A percentile compares a stretch with the other conserved stretches of the same genome.
Evolutionary conservation across 495 filamentous ascomycete species (phyloP).

Genomic region (Penicillium ucsense): DNA sequence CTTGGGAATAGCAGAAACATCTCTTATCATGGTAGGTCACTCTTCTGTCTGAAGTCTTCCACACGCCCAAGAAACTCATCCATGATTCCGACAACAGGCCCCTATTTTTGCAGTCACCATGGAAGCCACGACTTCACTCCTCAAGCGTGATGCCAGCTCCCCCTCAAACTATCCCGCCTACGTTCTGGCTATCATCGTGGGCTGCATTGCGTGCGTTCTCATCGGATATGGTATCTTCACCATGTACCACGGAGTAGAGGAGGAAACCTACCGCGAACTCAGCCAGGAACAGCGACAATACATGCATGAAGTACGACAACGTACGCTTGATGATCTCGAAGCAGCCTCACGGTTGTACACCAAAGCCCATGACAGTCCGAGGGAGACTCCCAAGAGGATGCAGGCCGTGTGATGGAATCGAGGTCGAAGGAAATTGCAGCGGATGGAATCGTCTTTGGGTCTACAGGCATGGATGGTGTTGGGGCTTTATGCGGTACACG

Average conservation of each 20-base stretch:
- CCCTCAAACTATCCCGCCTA: constrained; percentile 15
- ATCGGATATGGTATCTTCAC: constrained; percentile 15
- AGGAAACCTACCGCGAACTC: constrained; percentile 3
- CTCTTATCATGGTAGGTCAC: constrained; percentile 6
- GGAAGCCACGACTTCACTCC: constrained; percentile 1
- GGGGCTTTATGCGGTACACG: too few relatives aligned
- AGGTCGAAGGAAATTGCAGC: too few relatives aligned
- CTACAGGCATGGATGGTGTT: too few relatives aligned
- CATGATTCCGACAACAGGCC: neutral
- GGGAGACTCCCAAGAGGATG: neutral
- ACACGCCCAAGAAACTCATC: neutral
- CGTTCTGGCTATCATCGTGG: constrained; percentile 19
- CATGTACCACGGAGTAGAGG: constrained; percentile 16
- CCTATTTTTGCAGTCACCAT: neutral
- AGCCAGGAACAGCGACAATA: constrained; percentile 15
- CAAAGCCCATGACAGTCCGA: constrained; percentile 17
- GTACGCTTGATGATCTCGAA: constrained; percentile 13
- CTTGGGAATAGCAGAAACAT: too few relatives aligned
- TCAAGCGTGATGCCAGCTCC: constrained; percentile 6
- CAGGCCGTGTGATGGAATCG: too few relatives aligned
- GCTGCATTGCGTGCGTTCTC: constrained; percentile 12
- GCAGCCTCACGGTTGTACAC: constrained; percentile 1
- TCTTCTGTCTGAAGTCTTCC: neutral
- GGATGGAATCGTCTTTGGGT: too few relatives aligned
- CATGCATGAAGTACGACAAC: constrained; percentile 19